Base-by-base conservation (phyloP, 306 rosid genomes). In the Begonia peltatifolia region DNA sequence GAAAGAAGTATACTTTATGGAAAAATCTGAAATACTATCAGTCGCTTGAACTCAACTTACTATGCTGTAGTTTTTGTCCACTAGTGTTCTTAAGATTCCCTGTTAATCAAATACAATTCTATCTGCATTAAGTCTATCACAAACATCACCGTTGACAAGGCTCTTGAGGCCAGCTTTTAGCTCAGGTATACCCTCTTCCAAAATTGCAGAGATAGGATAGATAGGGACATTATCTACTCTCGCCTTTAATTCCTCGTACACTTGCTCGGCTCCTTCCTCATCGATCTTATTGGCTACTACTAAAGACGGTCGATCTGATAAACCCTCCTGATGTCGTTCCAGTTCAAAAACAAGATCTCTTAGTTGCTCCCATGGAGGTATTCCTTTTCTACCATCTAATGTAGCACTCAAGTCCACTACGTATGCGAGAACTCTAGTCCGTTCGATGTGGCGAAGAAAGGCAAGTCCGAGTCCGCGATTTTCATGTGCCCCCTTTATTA, bases 221-320 rank as follows among this genome's bases (percentile, higher is more conserved):
- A 90, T 73, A 42, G 82, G 80, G 63, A 79, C 88, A 49, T 77
- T 81, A 12, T 74, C 65, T 44, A 83, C 82, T 75, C 94, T 69
- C 17, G 70, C 77, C 81, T 76, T 72, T 56, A 90, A 70, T 68
- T 83, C 94, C 55, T 71, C 69, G 35, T 64, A 87, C 49, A 83
- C 88, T 59, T 55, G 62, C 20, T 69, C 80, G 11, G 94, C 76
- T 54, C 99, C 99, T 15, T 83, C 80, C 76, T 86, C 95, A 9
- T 90, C 99, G 55, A 79, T 83, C 71, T 90, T 90, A 68, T 90
- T 90, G 58, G 94, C 95, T 54, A 90, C 79, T 44, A 90, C 73
- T 65, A 90, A 68, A 20, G 86, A 83, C n/a, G 92, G 92, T 0
- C 86, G 70, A 53, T 67, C 71, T 25, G 95, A 86, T 66, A 90